Conservation (phyloP, 2,329 filamentous ascomycete species). For the Peltaster fructicola region DNA sequence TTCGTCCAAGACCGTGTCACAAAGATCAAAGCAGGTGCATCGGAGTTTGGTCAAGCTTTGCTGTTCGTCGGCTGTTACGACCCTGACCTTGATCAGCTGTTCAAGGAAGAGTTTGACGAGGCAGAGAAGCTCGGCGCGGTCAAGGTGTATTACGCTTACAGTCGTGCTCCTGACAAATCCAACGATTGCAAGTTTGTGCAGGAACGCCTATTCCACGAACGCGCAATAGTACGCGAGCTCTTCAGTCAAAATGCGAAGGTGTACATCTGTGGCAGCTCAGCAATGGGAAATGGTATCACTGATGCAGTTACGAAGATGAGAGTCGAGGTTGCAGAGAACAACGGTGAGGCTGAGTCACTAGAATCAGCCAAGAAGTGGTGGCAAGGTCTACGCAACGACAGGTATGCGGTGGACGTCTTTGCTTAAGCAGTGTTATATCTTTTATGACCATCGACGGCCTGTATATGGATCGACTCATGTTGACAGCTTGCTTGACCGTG, state of each 20-base stretch:
- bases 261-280: conserved; percentile 50
- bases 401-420: conserved; percentile 13
- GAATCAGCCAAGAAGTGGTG: conserved; percentile 13
- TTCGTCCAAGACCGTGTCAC: conserved; percentile 24
- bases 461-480: no score
- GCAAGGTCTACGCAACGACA: conserved; percentile 10
- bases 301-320: conserved; percentile 23
- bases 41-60: conserved; percentile 38
- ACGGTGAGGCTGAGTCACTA: conserved; percentile 23
- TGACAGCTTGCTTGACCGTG: no score
- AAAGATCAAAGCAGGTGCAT: conserved; percentile 27
- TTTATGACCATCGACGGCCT: no score
- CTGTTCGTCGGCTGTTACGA: conserved; percentile 47
- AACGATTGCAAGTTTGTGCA: conserved; percentile 37
- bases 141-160: conserved; percentile 43
- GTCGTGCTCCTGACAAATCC: conserved; percentile 24
- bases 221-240: conserved; percentile 26
- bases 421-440: conserved; percentile 4
- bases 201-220: conserved; percentile 32
- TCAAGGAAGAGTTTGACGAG: conserved; percentile 37
- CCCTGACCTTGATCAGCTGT: conserved; percentile 41
- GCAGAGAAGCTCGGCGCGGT: conserved; percentile 48
- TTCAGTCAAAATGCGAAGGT: conserved; percentile 37
- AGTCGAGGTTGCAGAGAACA: conserved; percentile 9
- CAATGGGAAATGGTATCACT: conserved; percentile 23